These are phyloP conservation scores for Zizania palustris DNA, from an alignment of 202 grass and related monocot genomes.

Conservation along the genomic window DNA sequence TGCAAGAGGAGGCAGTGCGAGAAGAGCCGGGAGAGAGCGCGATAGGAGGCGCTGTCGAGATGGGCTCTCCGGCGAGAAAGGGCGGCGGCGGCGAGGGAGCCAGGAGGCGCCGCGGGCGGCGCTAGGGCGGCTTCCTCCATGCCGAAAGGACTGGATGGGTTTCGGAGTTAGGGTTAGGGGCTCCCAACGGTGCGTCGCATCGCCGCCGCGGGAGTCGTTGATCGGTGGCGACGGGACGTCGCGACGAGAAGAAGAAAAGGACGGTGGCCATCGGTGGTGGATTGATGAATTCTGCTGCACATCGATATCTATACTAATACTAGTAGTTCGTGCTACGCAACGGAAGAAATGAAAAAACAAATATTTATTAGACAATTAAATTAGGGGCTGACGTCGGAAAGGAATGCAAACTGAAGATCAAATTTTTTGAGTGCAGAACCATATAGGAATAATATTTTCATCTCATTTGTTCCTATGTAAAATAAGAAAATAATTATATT, in stretches of 20 bases:
- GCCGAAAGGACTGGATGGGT: neutral
- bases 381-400: too few species aligned
- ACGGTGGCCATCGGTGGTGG: too few species aligned
- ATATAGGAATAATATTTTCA: too few species aligned
- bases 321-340: too few species aligned
- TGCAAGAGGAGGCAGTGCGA: slow-evolving; percentile 53
- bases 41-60: slow-evolving; percentile 62
- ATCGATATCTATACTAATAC: too few species aligned
- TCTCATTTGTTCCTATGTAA: too few species aligned
- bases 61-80: slow-evolving; percentile 52
- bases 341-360: too few species aligned
- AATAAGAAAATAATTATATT: too few species aligned
- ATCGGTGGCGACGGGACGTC: slow-evolving; percentile 23
- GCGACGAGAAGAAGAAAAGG: slow-evolving; percentile 6
- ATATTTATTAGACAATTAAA: too few species aligned
- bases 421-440: too few species aligned
- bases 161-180: slow-evolving; percentile 17
- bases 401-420: too few species aligned
- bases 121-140: slow-evolving; percentile 42
- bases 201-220: slow-evolving; percentile 33
- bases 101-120: neutral
- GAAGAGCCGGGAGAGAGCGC: slow-evolving; percentile 64
- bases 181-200: neutral
- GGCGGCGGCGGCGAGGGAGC: neutral
- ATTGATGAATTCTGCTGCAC: too few species aligned